Conservation (phyloP, 768 basidiomycete species). For the Sporobolomyces roseus region DNA sequence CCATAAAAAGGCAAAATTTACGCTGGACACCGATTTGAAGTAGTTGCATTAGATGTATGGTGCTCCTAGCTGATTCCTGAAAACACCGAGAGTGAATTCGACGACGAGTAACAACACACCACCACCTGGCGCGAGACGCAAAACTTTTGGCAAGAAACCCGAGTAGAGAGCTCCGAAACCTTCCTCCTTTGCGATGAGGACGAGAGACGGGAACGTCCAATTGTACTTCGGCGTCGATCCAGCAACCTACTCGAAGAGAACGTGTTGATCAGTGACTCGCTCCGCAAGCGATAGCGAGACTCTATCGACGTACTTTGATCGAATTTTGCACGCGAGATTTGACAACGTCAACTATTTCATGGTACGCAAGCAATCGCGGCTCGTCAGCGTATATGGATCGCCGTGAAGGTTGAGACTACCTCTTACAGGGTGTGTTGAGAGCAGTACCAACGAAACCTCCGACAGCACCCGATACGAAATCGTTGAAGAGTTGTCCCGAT, state of each 20-base stretch:
- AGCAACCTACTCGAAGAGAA: too few relatives aligned
- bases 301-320: constrained; percentile 31
- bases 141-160: constrained; percentile 91
- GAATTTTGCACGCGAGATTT: constrained; percentile 84
- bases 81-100: constrained; percentile 72
- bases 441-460: constrained; percentile 69
- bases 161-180: constrained; percentile 83
- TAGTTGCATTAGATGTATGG: constrained; percentile 57
- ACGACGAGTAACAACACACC: constrained; percentile 92
- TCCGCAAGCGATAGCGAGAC: too few relatives aligned
- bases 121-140: constrained; percentile 90
- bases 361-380: too few relatives aligned
- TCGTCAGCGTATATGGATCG: too few relatives aligned
- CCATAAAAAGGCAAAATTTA: constrained; percentile 18
- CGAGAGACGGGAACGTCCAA: constrained; percentile 88
- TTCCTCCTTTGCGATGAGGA: constrained; percentile 79
- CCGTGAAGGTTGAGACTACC: background rate
- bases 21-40: constrained; percentile 2
- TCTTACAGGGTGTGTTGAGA: constrained; percentile 76
- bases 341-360: constrained; percentile 76
- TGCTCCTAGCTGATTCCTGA: constrained; percentile 65
- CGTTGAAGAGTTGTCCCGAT: constrained; percentile 68
- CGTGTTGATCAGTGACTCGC: too few relatives aligned
- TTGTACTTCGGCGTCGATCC: constrained; percentile 82
- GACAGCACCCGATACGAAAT: constrained; percentile 81